Evolutionary conservation across 1,139 yeast genomes (phyloP).

Genomic region (Magnusiomyces paraingens): DNA sequence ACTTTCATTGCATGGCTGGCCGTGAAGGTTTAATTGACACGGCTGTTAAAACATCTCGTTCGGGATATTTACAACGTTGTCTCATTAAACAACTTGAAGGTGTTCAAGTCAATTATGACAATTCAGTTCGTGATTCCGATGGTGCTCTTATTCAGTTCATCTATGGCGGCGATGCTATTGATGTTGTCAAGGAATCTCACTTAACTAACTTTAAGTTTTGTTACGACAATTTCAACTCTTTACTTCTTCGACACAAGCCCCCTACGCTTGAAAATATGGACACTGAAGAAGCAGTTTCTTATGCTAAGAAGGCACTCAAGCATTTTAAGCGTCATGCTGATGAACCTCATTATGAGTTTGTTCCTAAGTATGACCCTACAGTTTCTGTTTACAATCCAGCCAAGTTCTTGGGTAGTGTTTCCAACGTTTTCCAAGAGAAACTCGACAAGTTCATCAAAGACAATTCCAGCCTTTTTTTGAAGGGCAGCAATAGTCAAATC

Average conservation of each 20-base stretch:
- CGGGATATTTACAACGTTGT: slow-evolving; percentile 98
- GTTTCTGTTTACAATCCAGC: slow-evolving; percentile 81
- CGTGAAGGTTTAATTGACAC: slow-evolving; percentile 99
- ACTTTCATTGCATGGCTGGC: slow-evolving; percentile 99
- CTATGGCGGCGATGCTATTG: slow-evolving; percentile 97
- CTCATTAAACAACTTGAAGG: slow-evolving; percentile 97
- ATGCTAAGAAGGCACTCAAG: slow-evolving; percentile 78
- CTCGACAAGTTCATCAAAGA: slow-evolving; percentile 61
- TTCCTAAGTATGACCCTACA: slow-evolving; percentile 78
- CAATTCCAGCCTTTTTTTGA: slow-evolving; percentile 42
- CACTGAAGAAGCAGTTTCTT: slow-evolving; percentile 70
- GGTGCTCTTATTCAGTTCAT: slow-evolving; percentile 90
- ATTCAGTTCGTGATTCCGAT: slow-evolving; percentile 92
- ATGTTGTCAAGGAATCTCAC: slow-evolving; percentile 90
- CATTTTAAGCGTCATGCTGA: slow-evolving; percentile 58
- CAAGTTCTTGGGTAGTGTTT: slow-evolving; percentile 85
- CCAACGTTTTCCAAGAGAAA: slow-evolving; percentile 79
- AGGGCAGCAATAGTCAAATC: slow-evolving; percentile 40
- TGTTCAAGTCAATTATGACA: slow-evolving; percentile 89
- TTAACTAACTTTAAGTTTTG: slow-evolving; percentile 93
- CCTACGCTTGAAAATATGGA: slow-evolving; percentile 68
- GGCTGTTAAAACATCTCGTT: slow-evolving; percentile 96
- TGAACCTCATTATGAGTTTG: slow-evolving; percentile 58
- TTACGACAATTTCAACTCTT: slow-evolving; percentile 80
- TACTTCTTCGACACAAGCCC: slow-evolving; percentile 83